These are phyloP conservation scores for Ophiocordyceps unilateralis DNA, from an alignment of 2,329 filamentous ascomycete genomes.

Conservation along the genomic window DNA sequence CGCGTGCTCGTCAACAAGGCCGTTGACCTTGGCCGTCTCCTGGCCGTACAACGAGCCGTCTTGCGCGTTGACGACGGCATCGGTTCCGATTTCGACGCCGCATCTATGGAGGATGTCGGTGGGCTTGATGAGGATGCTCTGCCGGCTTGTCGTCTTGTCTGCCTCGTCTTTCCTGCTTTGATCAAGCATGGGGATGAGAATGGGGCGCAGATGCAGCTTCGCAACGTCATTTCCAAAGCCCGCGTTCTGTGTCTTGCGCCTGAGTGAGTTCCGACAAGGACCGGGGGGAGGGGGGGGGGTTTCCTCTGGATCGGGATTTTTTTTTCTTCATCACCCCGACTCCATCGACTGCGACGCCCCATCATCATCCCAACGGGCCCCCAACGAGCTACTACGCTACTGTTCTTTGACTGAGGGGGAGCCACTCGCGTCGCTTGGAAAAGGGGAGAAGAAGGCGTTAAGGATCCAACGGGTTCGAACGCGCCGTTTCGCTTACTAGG, in stretches of 20 bases:
- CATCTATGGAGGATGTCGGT: conserved; percentile 49
- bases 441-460: too few relatives aligned
- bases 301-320: too few relatives aligned
- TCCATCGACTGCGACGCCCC: too few relatives aligned
- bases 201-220: conserved; percentile 40
- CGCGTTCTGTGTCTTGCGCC: conserved; percentile 40
- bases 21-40: conserved; percentile 36
- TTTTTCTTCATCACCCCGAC: neutral
- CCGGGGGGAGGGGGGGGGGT: neutral
- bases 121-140: conserved; percentile 42
- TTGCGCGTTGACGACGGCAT: conserved; percentile 27
- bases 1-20: conserved; percentile 32
- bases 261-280: neutral
- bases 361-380: too few relatives aligned
- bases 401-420: too few relatives aligned
- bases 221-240: conserved; percentile 49
- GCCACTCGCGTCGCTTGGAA: too few relatives aligned
- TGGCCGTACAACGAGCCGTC: conserved; percentile 41
- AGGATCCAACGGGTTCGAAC: too few relatives aligned
- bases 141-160: conserved; percentile 34
- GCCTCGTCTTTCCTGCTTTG: conserved; percentile 47
- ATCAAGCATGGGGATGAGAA: conserved; percentile 49
- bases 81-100: conserved; percentile 33
- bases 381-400: too few relatives aligned
- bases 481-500: too few relatives aligned